A percentile compares a stretch with the other conserved stretches of the same genome.
These are phyloP conservation scores for Candida sojae DNA, from an alignment of 1,139 yeast genomes.

Conservation along the genomic window DNA sequence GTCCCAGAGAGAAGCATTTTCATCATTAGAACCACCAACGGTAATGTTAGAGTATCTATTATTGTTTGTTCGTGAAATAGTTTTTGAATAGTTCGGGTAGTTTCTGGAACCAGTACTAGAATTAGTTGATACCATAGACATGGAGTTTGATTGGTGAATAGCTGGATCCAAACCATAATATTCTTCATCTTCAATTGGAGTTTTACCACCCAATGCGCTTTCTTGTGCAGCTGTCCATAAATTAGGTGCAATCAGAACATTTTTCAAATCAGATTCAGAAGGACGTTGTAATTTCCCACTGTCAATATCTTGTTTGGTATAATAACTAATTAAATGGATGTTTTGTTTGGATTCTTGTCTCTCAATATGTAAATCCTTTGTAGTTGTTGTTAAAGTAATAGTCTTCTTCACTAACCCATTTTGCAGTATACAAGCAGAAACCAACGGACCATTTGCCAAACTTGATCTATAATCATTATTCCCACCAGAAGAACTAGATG, in stretches of 20 bases:
- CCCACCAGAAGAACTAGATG: constrained; percentile 13
- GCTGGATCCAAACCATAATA: constrained; percentile 51
- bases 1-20: not conserved
- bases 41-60: constrained; percentile 16
- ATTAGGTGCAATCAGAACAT: constrained; percentile 54
- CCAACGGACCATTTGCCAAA: constrained; percentile 52
- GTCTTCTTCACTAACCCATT: constrained; percentile 86
- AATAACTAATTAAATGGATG: constrained; percentile 78
- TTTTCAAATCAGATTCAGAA: constrained; percentile 52
- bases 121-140: too few species aligned
- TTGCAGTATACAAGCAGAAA: constrained; percentile 65
- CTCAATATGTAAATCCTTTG: constrained; percentile 36
- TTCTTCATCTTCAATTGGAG: constrained; percentile 54
- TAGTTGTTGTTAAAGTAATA: constrained; percentile 53
- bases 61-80: constrained; percentile 1
- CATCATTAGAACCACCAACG: constrained; percentile 5
- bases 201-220: constrained; percentile 58
- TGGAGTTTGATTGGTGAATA: constrained; percentile 38
- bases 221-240: constrained; percentile 64
- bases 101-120: not conserved
- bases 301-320: constrained; percentile 71
- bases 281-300: constrained; percentile 62
- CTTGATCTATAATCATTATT: constrained; percentile 12
- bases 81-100: not conserved
- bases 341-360: constrained; percentile 42